Percentiles rank a stretch among this genome's conserved stretches.
Conservation (phyloP, 2,329 filamentous ascomycete genomes). For the Sporothrix schenckii region DNA sequence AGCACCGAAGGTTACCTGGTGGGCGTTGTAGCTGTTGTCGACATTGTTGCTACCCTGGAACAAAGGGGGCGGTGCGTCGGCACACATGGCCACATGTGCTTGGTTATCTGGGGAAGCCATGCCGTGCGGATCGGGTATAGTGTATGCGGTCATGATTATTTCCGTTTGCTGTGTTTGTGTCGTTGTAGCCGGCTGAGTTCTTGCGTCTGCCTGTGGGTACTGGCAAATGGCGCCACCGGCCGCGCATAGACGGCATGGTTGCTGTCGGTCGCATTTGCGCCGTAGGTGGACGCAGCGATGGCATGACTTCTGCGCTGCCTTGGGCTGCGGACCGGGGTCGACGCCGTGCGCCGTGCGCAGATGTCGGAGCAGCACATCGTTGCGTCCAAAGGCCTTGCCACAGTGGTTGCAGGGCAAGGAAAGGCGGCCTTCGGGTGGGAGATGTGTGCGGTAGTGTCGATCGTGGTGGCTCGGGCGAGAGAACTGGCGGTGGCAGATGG, state of each 20-base stretch:
- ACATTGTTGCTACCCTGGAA: neutral
- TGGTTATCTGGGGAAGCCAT: neutral
- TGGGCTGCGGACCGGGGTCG: conserved; percentile 32
- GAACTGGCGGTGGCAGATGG: conserved; percentile 38
- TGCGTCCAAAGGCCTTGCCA: conserved; percentile 37
- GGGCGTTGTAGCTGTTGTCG: neutral
- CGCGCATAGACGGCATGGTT: conserved; percentile 39
- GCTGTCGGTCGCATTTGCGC: conserved; percentile 38
- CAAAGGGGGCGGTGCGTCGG: neutral
- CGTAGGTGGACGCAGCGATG: conserved; percentile 40
- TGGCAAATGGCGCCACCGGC: conserved; percentile 32
- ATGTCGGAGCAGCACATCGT: conserved; percentile 41
- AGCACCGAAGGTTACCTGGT: neutral
- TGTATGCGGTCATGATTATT: neutral
- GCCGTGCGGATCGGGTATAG: neutral
- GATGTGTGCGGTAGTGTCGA: conserved; percentile 41
- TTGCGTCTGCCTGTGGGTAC: conserved; percentile 27
- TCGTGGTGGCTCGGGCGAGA: conserved; percentile 39
- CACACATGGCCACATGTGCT: neutral
- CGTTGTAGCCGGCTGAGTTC: neutral
- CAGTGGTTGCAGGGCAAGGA: conserved; percentile 38
- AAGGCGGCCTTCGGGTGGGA: conserved; percentile 37
- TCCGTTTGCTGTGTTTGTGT: neutral
- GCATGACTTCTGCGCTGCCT: conserved; percentile 39
- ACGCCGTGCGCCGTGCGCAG: conserved; percentile 38